These are phyloP conservation scores for Calvatia gigantea DNA, from an alignment of 768 basidiomycete genomes.

Conservation along the genomic window DNA sequence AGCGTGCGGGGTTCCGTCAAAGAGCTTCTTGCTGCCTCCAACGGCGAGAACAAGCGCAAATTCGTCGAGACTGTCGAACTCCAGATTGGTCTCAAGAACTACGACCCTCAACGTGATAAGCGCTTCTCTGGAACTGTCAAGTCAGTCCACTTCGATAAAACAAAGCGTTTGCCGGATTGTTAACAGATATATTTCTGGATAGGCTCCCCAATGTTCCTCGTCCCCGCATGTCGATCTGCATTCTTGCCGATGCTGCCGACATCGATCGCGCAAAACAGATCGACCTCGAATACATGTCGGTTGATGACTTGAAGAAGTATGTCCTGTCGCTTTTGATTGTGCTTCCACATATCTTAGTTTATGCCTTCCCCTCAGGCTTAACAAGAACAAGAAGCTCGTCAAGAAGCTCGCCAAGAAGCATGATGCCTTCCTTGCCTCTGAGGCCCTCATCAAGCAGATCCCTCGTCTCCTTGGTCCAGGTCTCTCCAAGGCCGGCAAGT, in stretches of 20 bases:
- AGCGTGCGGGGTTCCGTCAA: constrained; percentile 99
- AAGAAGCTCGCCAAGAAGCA: constrained; percentile 99
- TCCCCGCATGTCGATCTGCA: constrained; percentile 99
- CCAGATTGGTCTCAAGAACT: constrained; percentile 97
- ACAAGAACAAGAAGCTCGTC: constrained; percentile 99
- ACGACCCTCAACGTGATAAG: constrained; percentile 99
- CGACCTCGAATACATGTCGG: constrained; percentile 98
- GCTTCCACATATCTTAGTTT: not conserved
- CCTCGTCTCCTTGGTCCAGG: constrained; percentile 99
- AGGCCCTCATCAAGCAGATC: constrained; percentile 98
- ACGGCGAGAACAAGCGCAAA: constrained; percentile 87
- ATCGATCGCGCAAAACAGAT: constrained; percentile 99
- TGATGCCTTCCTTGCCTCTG: constrained; percentile 97
- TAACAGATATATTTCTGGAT: constrained; percentile 3
- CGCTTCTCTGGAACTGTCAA: constrained; percentile 99
- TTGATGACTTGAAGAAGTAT: constrained; percentile 98
- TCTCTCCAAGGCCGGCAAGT: constrained; percentile 99
- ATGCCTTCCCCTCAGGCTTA: constrained; percentile 51
- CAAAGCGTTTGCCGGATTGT: constrained; percentile 7
- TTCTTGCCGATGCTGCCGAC: constrained; percentile 98
- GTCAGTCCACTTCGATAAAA: constrained; percentile 37
- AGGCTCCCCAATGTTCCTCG: constrained; percentile 97
- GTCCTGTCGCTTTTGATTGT: constrained; percentile 15
- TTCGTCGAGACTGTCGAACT: constrained; percentile 96
- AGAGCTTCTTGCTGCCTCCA: constrained; percentile 81